A percentile compares a stretch with the other conserved stretches of the same genome.
Evolutionary conservation across 345 rosid genomes (phyloP).

Genomic region (Hibiscus tridactylites): DNA sequence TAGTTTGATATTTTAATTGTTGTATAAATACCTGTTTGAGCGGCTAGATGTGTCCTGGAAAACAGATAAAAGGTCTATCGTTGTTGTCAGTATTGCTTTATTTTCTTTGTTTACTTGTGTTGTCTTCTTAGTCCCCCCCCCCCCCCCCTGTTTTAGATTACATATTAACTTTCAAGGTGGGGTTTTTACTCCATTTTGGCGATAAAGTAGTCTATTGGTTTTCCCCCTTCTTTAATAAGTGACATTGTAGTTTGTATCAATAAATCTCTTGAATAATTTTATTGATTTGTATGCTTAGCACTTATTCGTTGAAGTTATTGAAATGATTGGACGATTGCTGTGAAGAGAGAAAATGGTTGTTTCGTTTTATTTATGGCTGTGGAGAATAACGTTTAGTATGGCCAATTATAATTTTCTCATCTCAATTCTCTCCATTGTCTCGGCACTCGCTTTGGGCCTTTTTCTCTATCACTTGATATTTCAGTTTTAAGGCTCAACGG

Average conservation of each 20-base stretch:
- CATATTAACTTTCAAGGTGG: not conserved
- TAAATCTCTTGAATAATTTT: not conserved
- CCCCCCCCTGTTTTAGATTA: not conserved
- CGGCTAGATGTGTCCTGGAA: not conserved
- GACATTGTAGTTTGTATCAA: not conserved
- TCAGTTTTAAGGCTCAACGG: too few relatives aligned
- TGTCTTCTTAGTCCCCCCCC: not conserved
- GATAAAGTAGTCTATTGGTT: not conserved
- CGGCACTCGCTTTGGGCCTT: too few relatives aligned
- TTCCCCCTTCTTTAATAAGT: not conserved
- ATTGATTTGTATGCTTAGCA: not conserved
- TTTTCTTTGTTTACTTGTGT: not conserved
- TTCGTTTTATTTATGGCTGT: not conserved
- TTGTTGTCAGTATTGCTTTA: not conserved
- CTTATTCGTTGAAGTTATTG: not conserved
- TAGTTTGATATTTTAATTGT: not conserved
- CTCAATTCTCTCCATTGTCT: too few relatives aligned
- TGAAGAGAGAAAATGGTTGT: not conserved
- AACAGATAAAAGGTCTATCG: not conserved
- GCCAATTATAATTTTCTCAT: too few relatives aligned
- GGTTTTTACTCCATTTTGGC: not conserved
- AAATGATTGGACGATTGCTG: not conserved
- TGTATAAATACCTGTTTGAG: not conserved
- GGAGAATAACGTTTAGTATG: too few relatives aligned
- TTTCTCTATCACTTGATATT: too few relatives aligned